Evolutionary conservation across 306 rosid species (phyloP).

Genomic region (Nissolia schottii): DNA sequence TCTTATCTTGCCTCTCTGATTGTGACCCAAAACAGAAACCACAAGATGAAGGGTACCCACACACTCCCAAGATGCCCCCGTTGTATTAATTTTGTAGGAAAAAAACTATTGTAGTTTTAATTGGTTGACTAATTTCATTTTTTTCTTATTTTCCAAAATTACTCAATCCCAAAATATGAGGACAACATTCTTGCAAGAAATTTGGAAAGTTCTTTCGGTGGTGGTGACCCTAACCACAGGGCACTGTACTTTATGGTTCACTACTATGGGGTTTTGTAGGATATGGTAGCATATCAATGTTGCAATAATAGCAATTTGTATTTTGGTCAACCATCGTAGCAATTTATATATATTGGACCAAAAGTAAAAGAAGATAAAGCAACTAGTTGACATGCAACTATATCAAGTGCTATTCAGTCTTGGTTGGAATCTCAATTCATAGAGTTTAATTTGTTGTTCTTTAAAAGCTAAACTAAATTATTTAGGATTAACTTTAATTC

Average conservation of each 20-base stretch:
- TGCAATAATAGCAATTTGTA: slow-evolving; percentile 25
- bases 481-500: too few relatives aligned
- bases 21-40: slow-evolving; percentile 29
- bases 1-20: slow-evolving; percentile 20
- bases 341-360: slow-evolving; percentile 18
- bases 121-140: slow-evolving; percentile 19
- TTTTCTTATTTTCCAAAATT: background rate
- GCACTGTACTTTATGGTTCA: slow-evolving; percentile 24
- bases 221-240: slow-evolving; percentile 17
- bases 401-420: too few relatives aligned
- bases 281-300: slow-evolving; percentile 35
- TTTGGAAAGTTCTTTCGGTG: slow-evolving; percentile 20
- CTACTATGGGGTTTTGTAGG: slow-evolving; percentile 17
- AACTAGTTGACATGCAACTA: background rate
- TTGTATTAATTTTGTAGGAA: background rate
- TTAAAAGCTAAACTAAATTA: too few relatives aligned
- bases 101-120: background rate
- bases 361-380: slow-evolving; percentile 3
- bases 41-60: slow-evolving; percentile 27
- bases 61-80: slow-evolving; percentile 10
- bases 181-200: slow-evolving; percentile 29
- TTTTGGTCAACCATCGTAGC: slow-evolving; percentile 14
- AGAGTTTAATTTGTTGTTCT: too few relatives aligned
- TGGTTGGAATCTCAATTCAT: too few relatives aligned
- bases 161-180: slow-evolving; percentile 30